Evolutionary conservation across 2,329 filamentous ascomycete genomes (phyloP), one percentile per base, ranked within the genome.

Genomic region (Corinectria fuckeliana): DNA sequence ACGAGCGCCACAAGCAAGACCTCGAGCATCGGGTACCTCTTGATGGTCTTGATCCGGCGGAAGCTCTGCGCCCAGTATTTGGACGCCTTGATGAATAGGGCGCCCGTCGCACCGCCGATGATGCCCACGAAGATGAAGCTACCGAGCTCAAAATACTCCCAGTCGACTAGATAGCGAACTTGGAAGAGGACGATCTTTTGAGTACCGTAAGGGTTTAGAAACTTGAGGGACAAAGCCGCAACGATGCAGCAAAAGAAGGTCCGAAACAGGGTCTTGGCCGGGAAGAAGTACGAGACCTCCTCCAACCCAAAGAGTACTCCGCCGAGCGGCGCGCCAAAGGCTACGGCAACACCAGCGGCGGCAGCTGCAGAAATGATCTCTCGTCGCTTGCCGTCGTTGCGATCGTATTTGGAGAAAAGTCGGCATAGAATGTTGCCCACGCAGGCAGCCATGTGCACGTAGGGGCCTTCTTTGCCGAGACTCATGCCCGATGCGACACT

Each of bases 161-260:
- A 99, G 72, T 98, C 94, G 1, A 88, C 85, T 10, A 91, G 75
- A 72, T 98, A 99, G 10, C 93, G 88, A 50, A 99, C 93, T 74
- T 98, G 88, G 74, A 99, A 99, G 71, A 98, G 85, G 68, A 99
- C 95, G 63, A 99, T 96, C 78, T 99, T 98, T 73, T 91, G 88
- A 0, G 93, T 98, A 26, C 94, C 94, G 69, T 98, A 99, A 0
- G 95, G 95, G 69, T 99, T 96, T 34, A 98, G 81, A 66, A 97
- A 97, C 71, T 97, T 97, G 67, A 99, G 81, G 1, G 93, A 94
- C 30, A 99, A 78, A 0, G 95, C 93, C 1, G 95, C 93, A 28
- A 91, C 89, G 69, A 98, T 98, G 76, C 94, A 98, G 80, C 94
- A 98, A 77, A 98, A 98, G 76, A 99, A 99, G 0, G 95, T 98